Evolutionary conservation across 2,329 filamentous ascomycete species (phyloP).

Genomic region (Didymella arachidicola): DNA sequence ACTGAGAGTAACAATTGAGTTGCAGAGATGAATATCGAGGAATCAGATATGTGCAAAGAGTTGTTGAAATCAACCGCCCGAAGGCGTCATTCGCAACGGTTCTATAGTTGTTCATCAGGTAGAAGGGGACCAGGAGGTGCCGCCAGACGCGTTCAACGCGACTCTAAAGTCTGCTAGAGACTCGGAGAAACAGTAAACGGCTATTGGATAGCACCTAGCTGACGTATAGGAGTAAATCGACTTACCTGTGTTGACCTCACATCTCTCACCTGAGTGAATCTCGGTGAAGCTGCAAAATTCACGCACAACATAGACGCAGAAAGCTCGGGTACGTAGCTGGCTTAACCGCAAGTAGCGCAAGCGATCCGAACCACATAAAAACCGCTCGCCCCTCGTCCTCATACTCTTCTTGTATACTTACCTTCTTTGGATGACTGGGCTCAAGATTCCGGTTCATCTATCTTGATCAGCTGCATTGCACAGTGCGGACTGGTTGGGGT

Average conservation of each 20-base stretch:
- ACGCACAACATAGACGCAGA: not conserved
- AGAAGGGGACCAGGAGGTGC: constrained; percentile 1
- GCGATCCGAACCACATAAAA: not conserved
- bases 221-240: not conserved
- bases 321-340: not conserved
- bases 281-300: constrained; percentile 16
- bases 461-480: constrained; percentile 48
- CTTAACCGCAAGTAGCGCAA: not conserved
- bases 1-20: constrained; percentile 4
- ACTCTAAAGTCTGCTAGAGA: not conserved
- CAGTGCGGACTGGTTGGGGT: constrained; percentile 44
- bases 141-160: not conserved
- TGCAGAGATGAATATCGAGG: not conserved
- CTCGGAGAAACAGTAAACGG: not conserved
- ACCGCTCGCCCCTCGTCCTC: not conserved
- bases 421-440: constrained; percentile 44
- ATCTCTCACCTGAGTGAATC: constrained; percentile 3
- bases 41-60: constrained; percentile 49
- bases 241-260: constrained; percentile 25
- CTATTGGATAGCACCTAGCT: not conserved
- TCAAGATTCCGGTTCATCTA: constrained; percentile 42
- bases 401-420: not conserved
- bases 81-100: constrained; percentile 73
- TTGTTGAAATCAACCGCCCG: constrained; percentile 61
- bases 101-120: constrained; percentile 57